A percentile compares a stretch with the other conserved stretches of the same genome.
phyloP scores from a whole-genome alignment of 108 stramenopile genomes.

The Stephanodiscus minutulus region DNA sequence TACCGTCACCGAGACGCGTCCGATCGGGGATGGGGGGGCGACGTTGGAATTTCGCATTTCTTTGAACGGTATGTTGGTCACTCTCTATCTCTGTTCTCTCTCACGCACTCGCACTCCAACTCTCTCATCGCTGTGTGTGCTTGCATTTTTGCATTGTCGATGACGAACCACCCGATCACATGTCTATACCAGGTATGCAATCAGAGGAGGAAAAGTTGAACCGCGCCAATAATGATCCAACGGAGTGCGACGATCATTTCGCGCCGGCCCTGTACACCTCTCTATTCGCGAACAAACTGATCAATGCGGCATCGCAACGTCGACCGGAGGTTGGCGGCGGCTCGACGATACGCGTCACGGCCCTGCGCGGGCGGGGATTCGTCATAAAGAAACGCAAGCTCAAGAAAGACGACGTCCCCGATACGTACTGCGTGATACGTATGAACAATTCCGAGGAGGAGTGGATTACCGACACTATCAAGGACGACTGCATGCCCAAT shows the following conservation, averaged over 20 bases:
- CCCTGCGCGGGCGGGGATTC: slow-evolving; percentile 55
- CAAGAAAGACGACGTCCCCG: slow-evolving; percentile 59
- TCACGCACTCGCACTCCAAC: too few species aligned
- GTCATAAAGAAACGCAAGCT: slow-evolving; percentile 23
- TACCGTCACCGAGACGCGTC: slow-evolving; percentile 51
- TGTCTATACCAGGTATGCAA: slow-evolving; percentile 15
- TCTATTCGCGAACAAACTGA: too few species aligned
- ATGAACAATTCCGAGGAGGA: slow-evolving; percentile 36
- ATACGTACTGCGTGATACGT: slow-evolving; percentile 48
- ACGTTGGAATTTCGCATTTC: slow-evolving; percentile 50
- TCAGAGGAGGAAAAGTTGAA: slow-evolving; percentile 18
- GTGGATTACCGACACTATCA: slow-evolving; percentile 49
- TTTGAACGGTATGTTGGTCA: slow-evolving; percentile 19
- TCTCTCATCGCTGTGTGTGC: too few species aligned
- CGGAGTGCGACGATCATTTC: not conserved
- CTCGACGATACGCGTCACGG: slow-evolving; percentile 41
- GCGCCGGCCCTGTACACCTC: slow-evolving; percentile 1
- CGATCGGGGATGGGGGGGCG: slow-evolving; percentile 38
- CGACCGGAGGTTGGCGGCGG: slow-evolving; percentile 10
- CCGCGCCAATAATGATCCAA: not conserved
- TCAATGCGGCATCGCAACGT: not conserved
- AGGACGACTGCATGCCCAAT: slow-evolving; percentile 52
- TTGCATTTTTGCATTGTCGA: too few species aligned
- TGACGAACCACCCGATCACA: not conserved
- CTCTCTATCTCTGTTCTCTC: too few species aligned